These are phyloP conservation scores for Trichoderma koningii DNA, from an alignment of 2,329 filamentous ascomycete species.

Conservation along the genomic window DNA sequence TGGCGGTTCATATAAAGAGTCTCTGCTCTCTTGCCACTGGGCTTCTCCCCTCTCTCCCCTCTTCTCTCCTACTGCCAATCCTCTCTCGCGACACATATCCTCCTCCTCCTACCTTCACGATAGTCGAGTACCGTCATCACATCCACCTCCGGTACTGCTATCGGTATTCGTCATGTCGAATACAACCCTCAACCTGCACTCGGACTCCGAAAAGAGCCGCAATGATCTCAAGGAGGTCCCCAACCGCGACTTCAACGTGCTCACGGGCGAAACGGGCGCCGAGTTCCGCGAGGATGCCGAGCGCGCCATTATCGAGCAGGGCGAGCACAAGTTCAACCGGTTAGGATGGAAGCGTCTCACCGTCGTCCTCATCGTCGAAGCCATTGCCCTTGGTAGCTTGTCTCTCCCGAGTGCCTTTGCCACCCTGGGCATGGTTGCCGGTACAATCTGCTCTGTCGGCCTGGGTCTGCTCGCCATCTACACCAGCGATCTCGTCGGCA, in stretches of 20 bases:
- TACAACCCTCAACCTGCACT: constrained; percentile 23
- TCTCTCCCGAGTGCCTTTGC: constrained; percentile 56
- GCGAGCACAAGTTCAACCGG: constrained; percentile 52
- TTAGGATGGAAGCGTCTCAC: constrained; percentile 61
- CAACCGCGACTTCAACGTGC: constrained; percentile 31
- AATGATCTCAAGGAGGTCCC: constrained; percentile 28
- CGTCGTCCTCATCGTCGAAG: constrained; percentile 58
- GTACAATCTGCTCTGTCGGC: constrained; percentile 46
- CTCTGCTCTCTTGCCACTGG: neutral
- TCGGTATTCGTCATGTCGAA: constrained; percentile 24
- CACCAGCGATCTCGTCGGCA: constrained; percentile 50
- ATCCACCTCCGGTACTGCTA: constrained; percentile 3
- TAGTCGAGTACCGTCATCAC: neutral
- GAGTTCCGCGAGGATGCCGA: constrained; percentile 51
- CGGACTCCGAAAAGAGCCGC: constrained; percentile 22
- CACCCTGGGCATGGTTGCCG: constrained; percentile 56
- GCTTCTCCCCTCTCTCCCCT: neutral
- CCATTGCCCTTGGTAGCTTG: constrained; percentile 56
- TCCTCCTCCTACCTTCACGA: neutral
- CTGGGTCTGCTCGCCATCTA: constrained; percentile 52
- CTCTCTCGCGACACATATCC: neutral
- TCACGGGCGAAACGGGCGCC: constrained; percentile 43
- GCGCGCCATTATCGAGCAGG: constrained; percentile 49
- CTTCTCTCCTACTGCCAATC: neutral
- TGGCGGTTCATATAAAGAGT: neutral